These are phyloP conservation scores for Globisporangium parvum DNA, from an alignment of 352 stramenopile species.

Conservation along the genomic window DNA sequence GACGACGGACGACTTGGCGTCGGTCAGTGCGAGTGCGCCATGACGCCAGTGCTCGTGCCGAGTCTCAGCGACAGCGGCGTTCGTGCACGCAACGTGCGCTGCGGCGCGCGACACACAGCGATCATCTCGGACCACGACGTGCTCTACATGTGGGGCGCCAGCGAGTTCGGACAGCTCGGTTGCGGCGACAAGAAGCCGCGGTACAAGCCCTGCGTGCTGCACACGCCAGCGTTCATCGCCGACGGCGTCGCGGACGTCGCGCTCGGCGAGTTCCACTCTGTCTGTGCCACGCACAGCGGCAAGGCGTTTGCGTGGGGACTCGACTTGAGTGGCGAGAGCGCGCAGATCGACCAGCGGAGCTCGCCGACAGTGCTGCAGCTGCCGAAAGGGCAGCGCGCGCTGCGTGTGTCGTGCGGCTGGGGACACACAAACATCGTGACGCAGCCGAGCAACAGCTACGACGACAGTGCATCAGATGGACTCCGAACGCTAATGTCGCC, in stretches of 20 bases:
- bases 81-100: conserved; percentile 41
- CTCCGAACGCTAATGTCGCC: not conserved
- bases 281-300: conserved; percentile 39
- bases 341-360: conserved; percentile 29
- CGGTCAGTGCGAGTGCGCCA: conserved; percentile 29
- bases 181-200: conserved; percentile 46
- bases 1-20: conserved; percentile 62
- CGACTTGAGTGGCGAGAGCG: conserved; percentile 41
- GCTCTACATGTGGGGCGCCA: conserved; percentile 75
- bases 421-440: conserved; percentile 60
- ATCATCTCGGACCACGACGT: conserved; percentile 57
- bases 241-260: conserved; percentile 52
- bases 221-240: conserved; percentile 25
- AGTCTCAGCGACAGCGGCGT: conserved; percentile 37
- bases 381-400: conserved; percentile 29
- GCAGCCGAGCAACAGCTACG: conserved; percentile 12
- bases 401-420: conserved; percentile 58
- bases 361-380: conserved; percentile 25
- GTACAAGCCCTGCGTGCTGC: conserved; percentile 35
- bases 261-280: conserved; percentile 71
- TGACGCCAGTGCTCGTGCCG: conserved; percentile 25
- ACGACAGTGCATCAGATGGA: not conserved
- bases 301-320: conserved; percentile 57
- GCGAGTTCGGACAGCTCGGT: conserved; percentile 76
- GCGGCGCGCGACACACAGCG: conserved; percentile 60